Evolutionary conservation across 441 rosid genomes (phyloP).

Genomic region (Mallotus japonicus): DNA sequence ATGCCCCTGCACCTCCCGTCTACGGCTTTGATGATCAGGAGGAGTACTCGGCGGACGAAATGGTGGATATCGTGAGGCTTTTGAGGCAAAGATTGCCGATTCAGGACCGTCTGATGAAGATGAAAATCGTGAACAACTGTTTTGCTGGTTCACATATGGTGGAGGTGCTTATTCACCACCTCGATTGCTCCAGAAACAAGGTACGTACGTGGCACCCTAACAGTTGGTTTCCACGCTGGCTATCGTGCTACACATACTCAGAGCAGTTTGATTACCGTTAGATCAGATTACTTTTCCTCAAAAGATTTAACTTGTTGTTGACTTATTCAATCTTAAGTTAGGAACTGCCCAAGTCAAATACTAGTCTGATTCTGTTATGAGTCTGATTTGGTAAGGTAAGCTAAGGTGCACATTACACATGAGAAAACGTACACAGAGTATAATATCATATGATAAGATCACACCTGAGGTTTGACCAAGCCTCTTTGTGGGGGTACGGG

Average conservation of each 20-base stretch:
- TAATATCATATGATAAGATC: no score
- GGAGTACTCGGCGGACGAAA: conserved; percentile 43
- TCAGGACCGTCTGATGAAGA: conserved; percentile 75
- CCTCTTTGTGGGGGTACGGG: no score
- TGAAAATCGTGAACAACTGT: conserved; percentile 85
- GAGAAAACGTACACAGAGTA: no score
- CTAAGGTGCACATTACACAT: no score
- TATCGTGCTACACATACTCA: neutral
- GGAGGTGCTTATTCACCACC: conserved; percentile 56
- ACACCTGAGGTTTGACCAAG: no score
- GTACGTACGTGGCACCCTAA: conserved; percentile 29
- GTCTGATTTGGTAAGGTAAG: no score
- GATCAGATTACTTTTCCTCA: neutral
- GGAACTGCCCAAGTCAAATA: no score
- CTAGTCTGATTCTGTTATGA: no score
- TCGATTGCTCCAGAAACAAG: conserved; percentile 73
- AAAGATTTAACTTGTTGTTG: neutral
- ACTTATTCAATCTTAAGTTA: neutral
- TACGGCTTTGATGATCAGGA: conserved; percentile 66
- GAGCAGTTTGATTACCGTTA: neutral
- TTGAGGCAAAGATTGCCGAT: conserved; percentile 70
- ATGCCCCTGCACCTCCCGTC: conserved; percentile 55
- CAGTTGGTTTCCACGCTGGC: neutral
- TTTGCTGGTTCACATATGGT: conserved; percentile 74
- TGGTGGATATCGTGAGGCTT: conserved; percentile 45